Percentiles rank a stretch among this genome's conserved stretches.
phyloP scores from a whole-genome alignment of 2,329 filamentous ascomycete genomes.

The Drechslerella dactyloides region DNA sequence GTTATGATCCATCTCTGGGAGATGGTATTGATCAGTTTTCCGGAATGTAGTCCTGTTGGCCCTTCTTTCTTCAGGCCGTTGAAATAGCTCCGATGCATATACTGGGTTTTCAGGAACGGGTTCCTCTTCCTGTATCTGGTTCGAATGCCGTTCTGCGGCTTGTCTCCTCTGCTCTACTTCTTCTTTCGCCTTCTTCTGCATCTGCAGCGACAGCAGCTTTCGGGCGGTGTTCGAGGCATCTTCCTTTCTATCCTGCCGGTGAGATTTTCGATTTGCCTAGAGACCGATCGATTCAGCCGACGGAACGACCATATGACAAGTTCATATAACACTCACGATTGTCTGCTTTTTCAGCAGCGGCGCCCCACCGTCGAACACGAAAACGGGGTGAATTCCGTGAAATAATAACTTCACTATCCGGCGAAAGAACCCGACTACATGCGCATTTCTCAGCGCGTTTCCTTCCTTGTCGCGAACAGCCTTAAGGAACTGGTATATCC shows the following conservation, averaged over 20 bases:
- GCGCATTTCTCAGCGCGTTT: constrained; percentile 92
- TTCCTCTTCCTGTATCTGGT: constrained; percentile 59
- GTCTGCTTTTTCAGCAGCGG: constrained; percentile 90
- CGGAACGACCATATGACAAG: background rate
- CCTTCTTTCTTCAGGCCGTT: constrained; percentile 76
- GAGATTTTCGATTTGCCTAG: constrained; percentile 69
- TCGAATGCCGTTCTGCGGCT: constrained; percentile 53
- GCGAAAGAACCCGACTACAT: constrained; percentile 96
- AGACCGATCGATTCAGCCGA: constrained; percentile 5
- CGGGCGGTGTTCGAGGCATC: constrained; percentile 92
- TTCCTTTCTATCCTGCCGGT: constrained; percentile 85
- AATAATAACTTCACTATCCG: constrained; percentile 97
- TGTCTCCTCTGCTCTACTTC: constrained; percentile 72
- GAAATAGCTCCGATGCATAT: constrained; percentile 87
- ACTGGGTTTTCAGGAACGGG: constrained; percentile 75
- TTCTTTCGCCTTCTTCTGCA: constrained; percentile 87
- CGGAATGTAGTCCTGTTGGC: constrained; percentile 73
- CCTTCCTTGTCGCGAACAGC: constrained; percentile 98
- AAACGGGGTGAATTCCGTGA: constrained; percentile 94
- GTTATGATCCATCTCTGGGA: constrained; percentile 80
- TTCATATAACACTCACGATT: constrained; percentile 63
- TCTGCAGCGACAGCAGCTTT: constrained; percentile 89
- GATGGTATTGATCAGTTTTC: constrained; percentile 93
- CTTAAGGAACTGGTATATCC: constrained; percentile 99
- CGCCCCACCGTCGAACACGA: constrained; percentile 96